Evolutionary conservation across 179 eudicot genomes (phyloP).

Genomic region (Vitellaria paradoxa): DNA sequence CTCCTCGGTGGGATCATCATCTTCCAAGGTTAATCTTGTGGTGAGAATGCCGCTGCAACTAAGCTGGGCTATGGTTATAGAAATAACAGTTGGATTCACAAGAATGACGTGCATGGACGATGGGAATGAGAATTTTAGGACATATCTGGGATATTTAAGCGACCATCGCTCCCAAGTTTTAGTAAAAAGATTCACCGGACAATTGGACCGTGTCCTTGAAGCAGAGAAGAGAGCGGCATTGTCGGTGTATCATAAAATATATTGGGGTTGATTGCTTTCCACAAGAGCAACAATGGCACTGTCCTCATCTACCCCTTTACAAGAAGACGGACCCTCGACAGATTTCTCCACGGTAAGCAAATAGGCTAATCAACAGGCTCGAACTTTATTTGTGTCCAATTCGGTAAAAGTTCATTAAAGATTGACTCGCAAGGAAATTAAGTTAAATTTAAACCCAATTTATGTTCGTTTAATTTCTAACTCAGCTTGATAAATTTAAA

Average conservation of each 20-base stretch:
- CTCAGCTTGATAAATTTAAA: too few relatives aligned
- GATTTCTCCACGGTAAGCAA: conserved; percentile 15
- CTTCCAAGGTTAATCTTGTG: not conserved
- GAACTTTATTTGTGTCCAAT: too few relatives aligned
- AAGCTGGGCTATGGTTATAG: conserved; percentile 19
- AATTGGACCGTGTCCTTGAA: not conserved
- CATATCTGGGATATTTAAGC: conserved; percentile 15
- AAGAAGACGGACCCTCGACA: conserved; percentile 9
- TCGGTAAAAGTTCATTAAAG: too few relatives aligned
- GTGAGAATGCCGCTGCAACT: conserved; percentile 8
- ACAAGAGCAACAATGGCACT: conserved; percentile 10
- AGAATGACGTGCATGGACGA: not conserved
- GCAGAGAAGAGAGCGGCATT: conserved; percentile 22
- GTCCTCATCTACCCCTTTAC: conserved; percentile 14
- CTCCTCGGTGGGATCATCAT: too few relatives aligned
- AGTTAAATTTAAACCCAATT: too few relatives aligned
- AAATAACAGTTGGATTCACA: conserved; percentile 16
- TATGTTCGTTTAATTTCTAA: too few relatives aligned
- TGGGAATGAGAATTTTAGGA: not conserved
- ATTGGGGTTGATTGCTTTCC: conserved; percentile 16
- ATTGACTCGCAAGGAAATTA: too few relatives aligned
- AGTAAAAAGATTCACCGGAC: conserved; percentile 15
- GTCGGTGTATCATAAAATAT: conserved; percentile 22
- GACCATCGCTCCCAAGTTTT: conserved; percentile 2
- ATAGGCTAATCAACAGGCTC: too few relatives aligned